These are phyloP conservation scores for Gossypium schwendimanii DNA, from an alignment of 441 rosid genomes.

Conservation along the genomic window DNA sequence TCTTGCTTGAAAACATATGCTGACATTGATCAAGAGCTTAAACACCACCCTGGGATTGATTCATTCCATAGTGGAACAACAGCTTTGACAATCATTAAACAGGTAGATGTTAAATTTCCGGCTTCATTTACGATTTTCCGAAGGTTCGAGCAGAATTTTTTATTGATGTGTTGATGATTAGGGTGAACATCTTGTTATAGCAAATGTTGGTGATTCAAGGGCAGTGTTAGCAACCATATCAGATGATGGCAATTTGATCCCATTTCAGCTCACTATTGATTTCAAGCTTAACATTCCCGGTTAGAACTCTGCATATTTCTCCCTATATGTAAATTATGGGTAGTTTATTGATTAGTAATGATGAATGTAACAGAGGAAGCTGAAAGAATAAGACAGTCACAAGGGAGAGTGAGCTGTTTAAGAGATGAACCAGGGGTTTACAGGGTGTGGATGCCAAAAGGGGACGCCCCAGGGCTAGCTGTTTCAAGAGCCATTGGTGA, in stretches of 20 bases:
- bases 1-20: conserved; percentile 62
- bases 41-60: conserved; percentile 46
- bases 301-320: conserved; percentile 11
- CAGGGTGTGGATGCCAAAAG: conserved; percentile 73
- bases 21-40: conserved; percentile 59
- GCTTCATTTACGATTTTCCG: background rate
- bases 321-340: too few species aligned
- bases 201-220: conserved; percentile 85
- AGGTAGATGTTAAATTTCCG: conserved; percentile 32
- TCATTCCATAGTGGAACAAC: conserved; percentile 71
- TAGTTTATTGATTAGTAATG: too few species aligned
- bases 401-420: conserved; percentile 58
- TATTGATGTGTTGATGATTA: conserved; percentile 16
- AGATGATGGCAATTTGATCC: conserved; percentile 30
- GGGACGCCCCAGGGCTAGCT: conserved; percentile 62
- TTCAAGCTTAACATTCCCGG: conserved; percentile 79
- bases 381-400: conserved; percentile 55
- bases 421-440: conserved; percentile 78
- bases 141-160: background rate
- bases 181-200: conserved; percentile 57
- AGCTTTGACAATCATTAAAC: conserved; percentile 64
- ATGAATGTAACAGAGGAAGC: conserved; percentile 59
- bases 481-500: conserved; percentile 89
- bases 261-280: conserved; percentile 78
- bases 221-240: conserved; percentile 50